Percentiles rank a stretch among this genome's conserved stretches.
Evolutionary conservation across 352 stramenopile species (phyloP).

Genomic region (Blastocystis sp.): DNA sequence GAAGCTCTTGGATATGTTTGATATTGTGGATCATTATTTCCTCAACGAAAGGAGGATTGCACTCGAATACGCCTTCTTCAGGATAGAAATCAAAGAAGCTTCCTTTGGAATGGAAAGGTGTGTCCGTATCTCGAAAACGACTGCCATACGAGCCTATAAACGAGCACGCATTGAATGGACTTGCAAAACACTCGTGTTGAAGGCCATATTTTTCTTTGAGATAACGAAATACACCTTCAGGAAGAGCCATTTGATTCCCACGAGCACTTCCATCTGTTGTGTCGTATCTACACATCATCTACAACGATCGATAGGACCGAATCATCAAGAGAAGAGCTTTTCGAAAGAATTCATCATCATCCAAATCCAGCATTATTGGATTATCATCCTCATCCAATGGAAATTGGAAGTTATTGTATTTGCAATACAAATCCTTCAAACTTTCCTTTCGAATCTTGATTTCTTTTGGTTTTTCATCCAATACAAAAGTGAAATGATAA

Average conservation of each 20-base stretch:
- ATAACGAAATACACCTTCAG: not conserved
- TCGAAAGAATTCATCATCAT: not conserved
- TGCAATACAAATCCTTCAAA: not conserved
- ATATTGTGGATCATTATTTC: conserved; percentile 38
- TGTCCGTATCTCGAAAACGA: not conserved
- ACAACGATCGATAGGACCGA: not conserved
- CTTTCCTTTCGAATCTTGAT: not conserved
- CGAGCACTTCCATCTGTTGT: not conserved
- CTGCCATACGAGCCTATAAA: not conserved
- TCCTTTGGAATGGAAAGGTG: not conserved
- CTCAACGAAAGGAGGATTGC: conserved; percentile 18
- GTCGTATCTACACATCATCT: not conserved
- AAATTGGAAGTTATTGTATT: not conserved
- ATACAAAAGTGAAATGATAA: not conserved
- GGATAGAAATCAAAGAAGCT: conserved; percentile 15
- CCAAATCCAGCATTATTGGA: not conserved
- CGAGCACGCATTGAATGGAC: not conserved
- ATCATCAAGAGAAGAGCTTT: not conserved
- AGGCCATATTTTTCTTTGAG: not conserved
- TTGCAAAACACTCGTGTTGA: conserved; percentile 7
- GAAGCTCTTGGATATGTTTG: not conserved
- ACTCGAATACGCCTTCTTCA: conserved; percentile 10
- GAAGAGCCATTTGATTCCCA: conserved; percentile 23
- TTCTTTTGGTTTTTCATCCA: not conserved
- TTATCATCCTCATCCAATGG: not conserved